Evolutionary conservation across 805 yeast genomes (phyloP), one percentile per base, ranked within the genome.

Genomic region (Kodamaea kaohsiungensis): DNA sequence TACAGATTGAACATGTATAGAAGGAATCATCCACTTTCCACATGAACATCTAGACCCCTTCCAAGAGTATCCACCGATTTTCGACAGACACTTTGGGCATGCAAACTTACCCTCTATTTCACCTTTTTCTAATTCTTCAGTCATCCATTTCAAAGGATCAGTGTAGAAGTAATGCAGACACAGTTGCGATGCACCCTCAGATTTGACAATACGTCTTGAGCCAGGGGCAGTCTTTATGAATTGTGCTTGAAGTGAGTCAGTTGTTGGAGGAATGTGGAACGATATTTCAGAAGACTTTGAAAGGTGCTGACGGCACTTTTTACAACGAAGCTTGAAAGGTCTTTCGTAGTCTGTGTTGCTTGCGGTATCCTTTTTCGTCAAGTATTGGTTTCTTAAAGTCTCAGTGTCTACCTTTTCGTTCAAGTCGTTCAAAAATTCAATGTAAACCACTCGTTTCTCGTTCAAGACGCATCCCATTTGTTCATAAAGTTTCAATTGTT

Each of bases 1-100:
- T 6, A 91, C 87, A 27, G 85, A 76, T 67, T 86, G 91, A 53
- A 95, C 69, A 67, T 89, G 90, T 56, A 95, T 80, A 1, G 96
- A 96, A 0, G 99, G 99, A 8, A 90, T 81, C 78, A 93, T 86
- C 99, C 99, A 95, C 62, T 83, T 84, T 2, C 98, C 98, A 69
- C 99, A 95, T 54, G 95, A 84, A 69, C 99, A 95, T 62, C 96
- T 76, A 1, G 93, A 84, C 0, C 99, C 99, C 63, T 86, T 89
- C 99, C 99, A 95, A 57, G 86, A 84, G 67, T 91, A 95, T 0
- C 90, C 91, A 12, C 99, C 99, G 1, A 95, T 83, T 71, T 93
- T 95, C 13, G 88, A 77, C 4, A 76, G 75, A 73, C 99, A 95
- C 64, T 86, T 87, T 1, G 95, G 95, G 68, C 99, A 95, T 9